These are phyloP conservation scores for Daedaleopsis sinensis DNA, from an alignment of 768 basidiomycete species.

Conservation along the genomic window DNA sequence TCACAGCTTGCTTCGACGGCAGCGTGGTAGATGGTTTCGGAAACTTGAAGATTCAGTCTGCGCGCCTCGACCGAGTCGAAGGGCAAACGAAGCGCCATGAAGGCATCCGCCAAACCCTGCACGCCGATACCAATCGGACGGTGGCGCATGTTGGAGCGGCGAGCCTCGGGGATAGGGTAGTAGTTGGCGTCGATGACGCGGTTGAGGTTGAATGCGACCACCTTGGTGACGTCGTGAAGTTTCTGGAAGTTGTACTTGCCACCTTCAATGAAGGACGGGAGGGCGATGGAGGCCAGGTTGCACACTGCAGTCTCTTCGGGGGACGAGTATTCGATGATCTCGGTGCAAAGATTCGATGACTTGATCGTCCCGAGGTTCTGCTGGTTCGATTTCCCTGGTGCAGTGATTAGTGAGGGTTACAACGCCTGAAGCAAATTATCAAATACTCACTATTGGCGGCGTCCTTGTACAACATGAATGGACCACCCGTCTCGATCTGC, in stretches of 20 bases:
- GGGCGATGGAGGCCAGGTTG: conserved; percentile 95
- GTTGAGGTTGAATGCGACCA: conserved; percentile 92
- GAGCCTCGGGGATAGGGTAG: conserved; percentile 92
- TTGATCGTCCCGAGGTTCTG: conserved; percentile 99
- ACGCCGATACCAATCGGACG: conserved; percentile 98
- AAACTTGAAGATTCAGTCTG: conserved; percentile 91
- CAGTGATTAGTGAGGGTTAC: conserved; percentile 2
- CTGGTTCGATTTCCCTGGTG: conserved; percentile 92
- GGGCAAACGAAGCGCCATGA: conserved; percentile 96
- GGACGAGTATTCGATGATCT: conserved; percentile 97
- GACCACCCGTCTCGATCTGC: conserved; percentile 98
- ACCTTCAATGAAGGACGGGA: conserved; percentile 86
- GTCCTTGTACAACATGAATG: conserved; percentile 99
- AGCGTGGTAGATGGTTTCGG: conserved; percentile 98
- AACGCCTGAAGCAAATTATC: too few relatives aligned
- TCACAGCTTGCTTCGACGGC: conserved; percentile 91
- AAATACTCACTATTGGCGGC: conserved; percentile 77
- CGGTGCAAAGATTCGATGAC: conserved; percentile 98
- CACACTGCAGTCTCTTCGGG: conserved; percentile 98
- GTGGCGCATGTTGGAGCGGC: conserved; percentile 93
- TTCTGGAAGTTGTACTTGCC: conserved; percentile 92
- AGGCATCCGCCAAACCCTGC: conserved; percentile 96
- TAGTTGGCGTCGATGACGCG: conserved; percentile 93
- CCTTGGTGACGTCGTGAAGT: conserved; percentile 92
- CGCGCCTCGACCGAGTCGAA: conserved; percentile 91